Percentiles rank a stretch among this genome's conserved stretches.
phyloP scores from a whole-genome alignment of 257 asterid species.

The Solanum neorickii region DNA sequence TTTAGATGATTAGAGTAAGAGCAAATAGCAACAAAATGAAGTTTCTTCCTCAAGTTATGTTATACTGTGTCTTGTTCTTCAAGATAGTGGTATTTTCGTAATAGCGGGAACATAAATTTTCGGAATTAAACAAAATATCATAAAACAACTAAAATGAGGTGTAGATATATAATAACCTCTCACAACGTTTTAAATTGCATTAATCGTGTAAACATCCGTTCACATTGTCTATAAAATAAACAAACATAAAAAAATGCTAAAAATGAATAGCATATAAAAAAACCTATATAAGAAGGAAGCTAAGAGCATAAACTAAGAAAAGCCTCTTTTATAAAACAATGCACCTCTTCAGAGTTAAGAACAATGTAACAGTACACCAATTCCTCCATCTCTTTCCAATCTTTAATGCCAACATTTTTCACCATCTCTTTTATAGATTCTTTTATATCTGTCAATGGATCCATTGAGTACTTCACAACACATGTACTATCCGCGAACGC shows the following conservation, averaged over 20 bases:
- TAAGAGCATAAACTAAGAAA: constrained; percentile 20
- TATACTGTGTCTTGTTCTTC: neutral
- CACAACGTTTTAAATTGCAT: neutral
- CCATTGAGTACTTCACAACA: constrained; percentile 41
- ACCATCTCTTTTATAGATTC: constrained; percentile 42
- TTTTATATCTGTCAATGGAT: constrained; percentile 41
- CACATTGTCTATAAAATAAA: neutral
- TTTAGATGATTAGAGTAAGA: neutral
- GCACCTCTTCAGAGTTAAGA: constrained; percentile 45
- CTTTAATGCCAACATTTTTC: constrained; percentile 32
- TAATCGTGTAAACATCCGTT: neutral
- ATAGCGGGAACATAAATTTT: neutral
- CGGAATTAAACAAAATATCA: neutral
- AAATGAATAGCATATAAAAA: neutral
- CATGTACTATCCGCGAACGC: constrained; percentile 41
- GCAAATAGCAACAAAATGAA: neutral
- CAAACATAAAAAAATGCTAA: neutral
- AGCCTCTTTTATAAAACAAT: constrained; percentile 33
- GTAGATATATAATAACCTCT: neutral
- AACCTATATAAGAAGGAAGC: neutral
- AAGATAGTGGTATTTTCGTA: neutral
- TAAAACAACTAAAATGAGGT: neutral
- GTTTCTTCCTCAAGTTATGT: neutral
- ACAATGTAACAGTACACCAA: constrained; percentile 44
- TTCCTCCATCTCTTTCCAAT: constrained; percentile 62